Evolutionary conservation across 495 filamentous ascomycete species (phyloP), one percentile per base, ranked within the genome.

Genomic region (Aspergillus mulundensis): DNA sequence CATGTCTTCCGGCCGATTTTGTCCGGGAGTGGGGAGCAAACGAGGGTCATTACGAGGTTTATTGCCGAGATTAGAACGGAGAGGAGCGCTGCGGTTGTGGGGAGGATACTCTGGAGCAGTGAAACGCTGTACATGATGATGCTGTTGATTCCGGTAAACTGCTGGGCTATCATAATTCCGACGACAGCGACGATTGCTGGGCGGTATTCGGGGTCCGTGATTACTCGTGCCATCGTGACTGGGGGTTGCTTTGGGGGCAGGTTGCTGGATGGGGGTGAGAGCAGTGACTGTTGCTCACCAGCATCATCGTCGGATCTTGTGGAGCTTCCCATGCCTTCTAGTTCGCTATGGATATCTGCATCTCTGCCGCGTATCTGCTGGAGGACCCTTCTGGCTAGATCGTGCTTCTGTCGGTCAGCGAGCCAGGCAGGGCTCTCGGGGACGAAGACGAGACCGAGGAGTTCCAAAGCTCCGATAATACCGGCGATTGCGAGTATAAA

Each of bases 51-150:
- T 59, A 91, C 50, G 19, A 97, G 82, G 69, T 98, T 98, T 63
- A 96, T 81, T 5, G 80, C 82, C 0, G 90, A 95, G 56, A 97
- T 90, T 46, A 84, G 71, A 53, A 97, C 91, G 50, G 91, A 92
- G 46, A 97, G 75, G 5, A 90, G 69, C 0, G 86, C 87, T 0
- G 91, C 90, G 28, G 81, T 87, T 21, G 86, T 84, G 7, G 88
- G 87, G 0, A 97, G 73, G 10, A 97, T 81, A 42, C 78, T 82
- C 34, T 85, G 81, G 34, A 98, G 78, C 2, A 97, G 82, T 4
- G 88, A 89, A 2, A 98, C 94, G 7, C 90, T 94, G 71, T 98
- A 97, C 91, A 98, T 96, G 68, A 98, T 86, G 61, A 97, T 91
- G 53, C 88, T 91, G 77, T 98, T 98, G 73, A 98, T 91, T 24